Conservation (phyloP, 2,329 filamentous ascomycete genomes). For the Penicillium sp. region DNA sequence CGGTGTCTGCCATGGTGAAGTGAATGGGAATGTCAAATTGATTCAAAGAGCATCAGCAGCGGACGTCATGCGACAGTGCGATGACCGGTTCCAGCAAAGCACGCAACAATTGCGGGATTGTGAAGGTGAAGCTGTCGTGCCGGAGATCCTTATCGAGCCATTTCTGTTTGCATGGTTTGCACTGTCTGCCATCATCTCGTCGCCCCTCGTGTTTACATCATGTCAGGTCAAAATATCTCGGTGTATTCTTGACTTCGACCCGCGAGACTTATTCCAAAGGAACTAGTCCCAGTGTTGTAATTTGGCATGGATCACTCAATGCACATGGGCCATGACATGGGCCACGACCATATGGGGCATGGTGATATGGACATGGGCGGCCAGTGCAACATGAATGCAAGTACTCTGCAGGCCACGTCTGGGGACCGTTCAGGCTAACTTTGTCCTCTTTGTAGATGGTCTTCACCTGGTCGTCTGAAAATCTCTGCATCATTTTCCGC, state of each 20-base stretch:
- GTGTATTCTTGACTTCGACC: neutral
- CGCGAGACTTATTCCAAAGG: neutral
- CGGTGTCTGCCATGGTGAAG: constrained; percentile 42
- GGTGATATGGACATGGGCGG: constrained; percentile 58
- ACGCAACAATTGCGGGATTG: constrained; percentile 6
- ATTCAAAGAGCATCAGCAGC: neutral
- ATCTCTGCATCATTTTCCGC: constrained; percentile 94
- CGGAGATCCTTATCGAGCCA: constrained; percentile 20
- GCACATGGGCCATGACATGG: constrained; percentile 54
- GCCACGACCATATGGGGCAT: constrained; percentile 53
- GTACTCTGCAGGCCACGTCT: constrained; percentile 28
- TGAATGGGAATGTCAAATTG: neutral
- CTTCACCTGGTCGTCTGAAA: constrained; percentile 90
- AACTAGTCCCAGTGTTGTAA: neutral
- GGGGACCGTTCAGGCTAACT: neutral
- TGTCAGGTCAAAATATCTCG: neutral
- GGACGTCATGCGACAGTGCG: neutral
- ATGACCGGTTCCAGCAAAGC: neutral
- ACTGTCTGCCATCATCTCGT: constrained; percentile 15
- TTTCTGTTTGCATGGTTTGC: constrained; percentile 40
- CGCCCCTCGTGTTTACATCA: constrained; percentile 10
- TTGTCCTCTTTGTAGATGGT: constrained; percentile 68
- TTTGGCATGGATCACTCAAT: constrained; percentile 38
- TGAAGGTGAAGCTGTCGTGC: constrained; percentile 5
- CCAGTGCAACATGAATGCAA: constrained; percentile 89